Base-by-base conservation (phyloP, 192 early-diverging fungal species). In the Rhizoclosmatium globosum region DNA sequence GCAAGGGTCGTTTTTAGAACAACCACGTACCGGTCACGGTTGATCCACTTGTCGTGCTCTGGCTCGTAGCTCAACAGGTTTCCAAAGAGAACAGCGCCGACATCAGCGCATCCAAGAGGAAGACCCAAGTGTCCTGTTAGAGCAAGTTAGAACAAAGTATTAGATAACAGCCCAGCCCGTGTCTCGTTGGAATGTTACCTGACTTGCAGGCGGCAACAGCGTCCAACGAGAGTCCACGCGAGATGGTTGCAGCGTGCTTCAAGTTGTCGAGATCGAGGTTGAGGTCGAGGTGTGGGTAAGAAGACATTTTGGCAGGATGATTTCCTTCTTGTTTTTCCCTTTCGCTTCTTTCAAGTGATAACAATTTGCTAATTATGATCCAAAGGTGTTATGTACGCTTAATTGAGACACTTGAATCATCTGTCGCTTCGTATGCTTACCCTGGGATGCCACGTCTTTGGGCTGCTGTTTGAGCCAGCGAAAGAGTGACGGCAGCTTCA, bases 51-150 rank as follows among this genome's bases (percentile, higher is more conserved):
- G 76, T 95, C 94, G 86, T 97, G 91, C 82, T 89, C 89, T 71
- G 98, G 97, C 88, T 95, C 95, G 71, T 85, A 89, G 65, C 86
- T 91, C 82, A 98, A 89, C 83, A 92, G 93, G 57, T 86, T 87
- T n/a, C 92, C 91, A 82, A 96, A 99, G 59, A 98, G 84, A 59
- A 94, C 86, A 71, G 97, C 93, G 13, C 94, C 94, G 90, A 99
- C 93, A 9, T 96, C 96, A 61, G 97, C 98, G 74, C 94, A 97
- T 17, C 98, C 98, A 94, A 99, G 97, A 9, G 98, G 98, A 45
- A 96, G 96, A 68, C 97, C 97, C 56, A 96, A 96, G 77, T 99
- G 98, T 15, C 98, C 98, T 64, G 94, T 11, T 19, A 43, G 7
- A 62, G 4, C 4, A 23, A 19, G n/a, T n/a, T n/a, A n/a, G n/a